These are phyloP conservation scores for Pholiota conissans DNA, from an alignment of 768 basidiomycete species.

Conservation along the genomic window DNA sequence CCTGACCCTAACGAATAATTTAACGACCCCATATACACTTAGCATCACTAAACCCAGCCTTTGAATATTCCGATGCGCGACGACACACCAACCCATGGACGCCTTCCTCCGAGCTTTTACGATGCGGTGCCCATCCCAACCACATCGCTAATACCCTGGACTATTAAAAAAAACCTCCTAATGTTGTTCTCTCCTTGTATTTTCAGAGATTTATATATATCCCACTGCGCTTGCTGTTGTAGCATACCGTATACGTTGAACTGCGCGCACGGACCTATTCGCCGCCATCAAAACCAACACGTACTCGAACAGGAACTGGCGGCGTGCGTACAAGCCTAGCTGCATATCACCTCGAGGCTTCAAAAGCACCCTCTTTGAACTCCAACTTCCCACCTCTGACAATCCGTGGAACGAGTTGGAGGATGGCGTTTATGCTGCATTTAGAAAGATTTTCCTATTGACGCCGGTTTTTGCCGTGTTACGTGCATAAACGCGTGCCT, in stretches of 20 bases:
- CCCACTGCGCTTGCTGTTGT: background rate
- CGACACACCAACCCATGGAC: background rate
- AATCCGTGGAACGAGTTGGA: too few relatives aligned
- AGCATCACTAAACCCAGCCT: background rate
- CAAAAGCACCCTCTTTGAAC: too few relatives aligned
- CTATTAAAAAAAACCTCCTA: background rate
- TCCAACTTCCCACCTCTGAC: too few relatives aligned
- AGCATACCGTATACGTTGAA: background rate
- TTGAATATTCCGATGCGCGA: background rate
- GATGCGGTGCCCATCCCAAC: background rate
- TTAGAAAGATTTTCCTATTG: background rate
- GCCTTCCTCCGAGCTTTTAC: background rate
- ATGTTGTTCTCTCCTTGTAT: conserved; percentile 2
- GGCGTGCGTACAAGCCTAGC: background rate
- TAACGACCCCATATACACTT: background rate
- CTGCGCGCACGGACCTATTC: too few relatives aligned
- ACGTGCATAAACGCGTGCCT: too few relatives aligned
- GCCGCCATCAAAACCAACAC: too few relatives aligned
- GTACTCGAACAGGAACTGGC: background rate
- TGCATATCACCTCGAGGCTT: background rate
- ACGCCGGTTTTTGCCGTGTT: background rate
- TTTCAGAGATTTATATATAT: conserved; percentile 4
- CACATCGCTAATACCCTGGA: conserved; percentile 10
- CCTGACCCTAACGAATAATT: background rate
- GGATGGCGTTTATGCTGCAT: too few relatives aligned